These are phyloP conservation scores for Penicillium soppii DNA, from an alignment of 495 filamentous ascomycete species.

Conservation along the genomic window DNA sequence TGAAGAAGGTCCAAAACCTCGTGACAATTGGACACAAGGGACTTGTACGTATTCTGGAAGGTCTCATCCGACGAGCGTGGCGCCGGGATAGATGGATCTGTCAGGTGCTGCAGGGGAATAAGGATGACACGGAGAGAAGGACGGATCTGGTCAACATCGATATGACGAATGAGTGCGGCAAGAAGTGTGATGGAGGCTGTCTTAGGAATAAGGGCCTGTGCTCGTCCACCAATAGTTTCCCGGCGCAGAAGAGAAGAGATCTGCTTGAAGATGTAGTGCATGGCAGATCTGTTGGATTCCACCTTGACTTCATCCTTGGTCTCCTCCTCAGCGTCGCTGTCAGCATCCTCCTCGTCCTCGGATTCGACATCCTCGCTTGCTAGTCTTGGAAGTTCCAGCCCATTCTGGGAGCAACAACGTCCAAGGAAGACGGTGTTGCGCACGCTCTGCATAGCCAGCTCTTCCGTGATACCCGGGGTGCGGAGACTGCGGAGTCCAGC, in stretches of 20 bases:
- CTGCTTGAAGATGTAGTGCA: slow-evolving; percentile 72
- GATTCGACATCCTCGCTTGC: slow-evolving; percentile 36
- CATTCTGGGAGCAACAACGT: slow-evolving; percentile 64
- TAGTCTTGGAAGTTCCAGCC: slow-evolving; percentile 47
- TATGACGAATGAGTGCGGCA: slow-evolving; percentile 55
- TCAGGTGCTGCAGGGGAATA: slow-evolving; percentile 78
- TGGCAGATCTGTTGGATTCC: slow-evolving; percentile 41
- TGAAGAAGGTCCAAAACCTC: slow-evolving; percentile 75
- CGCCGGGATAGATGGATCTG: slow-evolving; percentile 69
- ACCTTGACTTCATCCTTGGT: slow-evolving; percentile 26
- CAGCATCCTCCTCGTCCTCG: slow-evolving; percentile 40
- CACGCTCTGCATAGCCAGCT: slow-evolving; percentile 68
- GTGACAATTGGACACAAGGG: slow-evolving; percentile 63
- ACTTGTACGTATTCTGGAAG: slow-evolving; percentile 66
- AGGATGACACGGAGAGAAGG: slow-evolving; percentile 64
- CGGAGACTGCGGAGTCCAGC: slow-evolving; percentile 65
- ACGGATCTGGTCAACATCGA: slow-evolving; percentile 55
- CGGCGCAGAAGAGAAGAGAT: slow-evolving; percentile 74
- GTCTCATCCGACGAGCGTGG: slow-evolving; percentile 63
- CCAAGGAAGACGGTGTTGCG: slow-evolving; percentile 77
- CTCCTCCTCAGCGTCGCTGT: slow-evolving; percentile 24
- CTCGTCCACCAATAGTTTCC: slow-evolving; percentile 64
- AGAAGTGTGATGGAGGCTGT: slow-evolving; percentile 73
- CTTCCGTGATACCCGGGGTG: slow-evolving; percentile 61
- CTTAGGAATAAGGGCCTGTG: slow-evolving; percentile 65